Conservation (phyloP, 1,284 basidiomycete genomes). For the Laetiporus sulphureus region DNA sequence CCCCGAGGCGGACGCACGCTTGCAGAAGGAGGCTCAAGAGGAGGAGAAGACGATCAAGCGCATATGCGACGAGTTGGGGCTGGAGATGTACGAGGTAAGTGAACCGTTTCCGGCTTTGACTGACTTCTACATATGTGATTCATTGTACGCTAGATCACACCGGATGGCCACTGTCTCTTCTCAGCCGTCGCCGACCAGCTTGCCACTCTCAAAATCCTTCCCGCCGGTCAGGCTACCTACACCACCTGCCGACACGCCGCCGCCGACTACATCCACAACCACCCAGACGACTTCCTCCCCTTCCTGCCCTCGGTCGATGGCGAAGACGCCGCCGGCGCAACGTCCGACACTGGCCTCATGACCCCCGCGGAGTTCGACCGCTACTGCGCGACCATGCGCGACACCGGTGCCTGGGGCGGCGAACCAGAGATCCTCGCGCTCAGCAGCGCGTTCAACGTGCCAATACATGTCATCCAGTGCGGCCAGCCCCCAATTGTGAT, state of each 20-base stretch:
- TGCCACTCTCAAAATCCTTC: conserved; percentile 52
- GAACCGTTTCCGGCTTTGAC: background rate
- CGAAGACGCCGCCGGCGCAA: conserved; percentile 68
- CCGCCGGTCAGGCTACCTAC: conserved; percentile 51
- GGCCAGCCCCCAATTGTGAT: conserved; percentile 79
- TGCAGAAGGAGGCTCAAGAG: conserved; percentile 63
- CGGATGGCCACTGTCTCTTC: conserved; percentile 95
- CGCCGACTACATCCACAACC: conserved; percentile 76
- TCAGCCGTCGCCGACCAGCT: conserved; percentile 91
- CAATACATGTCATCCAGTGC: conserved; percentile 90
- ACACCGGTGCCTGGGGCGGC: conserved; percentile 92
- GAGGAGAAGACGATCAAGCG: conserved; percentile 68
- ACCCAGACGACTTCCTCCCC: conserved; percentile 90
- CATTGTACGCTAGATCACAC: conserved; percentile 74
- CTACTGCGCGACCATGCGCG: conserved; percentile 79
- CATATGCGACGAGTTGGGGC: conserved; percentile 61
- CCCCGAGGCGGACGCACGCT: conserved; percentile 54
- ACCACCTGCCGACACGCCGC: conserved; percentile 62
- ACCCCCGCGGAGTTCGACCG: conserved; percentile 57
- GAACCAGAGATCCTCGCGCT: conserved; percentile 96
- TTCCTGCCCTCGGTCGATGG: conserved; percentile 80
- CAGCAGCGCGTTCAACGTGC: conserved; percentile 75
- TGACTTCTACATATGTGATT: background rate
- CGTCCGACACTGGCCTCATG: conserved; percentile 68
- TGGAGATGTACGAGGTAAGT: conserved; percentile 68